Conservation (phyloP, 2,329 filamentous ascomycete species). For the Moelleriella libera region DNA sequence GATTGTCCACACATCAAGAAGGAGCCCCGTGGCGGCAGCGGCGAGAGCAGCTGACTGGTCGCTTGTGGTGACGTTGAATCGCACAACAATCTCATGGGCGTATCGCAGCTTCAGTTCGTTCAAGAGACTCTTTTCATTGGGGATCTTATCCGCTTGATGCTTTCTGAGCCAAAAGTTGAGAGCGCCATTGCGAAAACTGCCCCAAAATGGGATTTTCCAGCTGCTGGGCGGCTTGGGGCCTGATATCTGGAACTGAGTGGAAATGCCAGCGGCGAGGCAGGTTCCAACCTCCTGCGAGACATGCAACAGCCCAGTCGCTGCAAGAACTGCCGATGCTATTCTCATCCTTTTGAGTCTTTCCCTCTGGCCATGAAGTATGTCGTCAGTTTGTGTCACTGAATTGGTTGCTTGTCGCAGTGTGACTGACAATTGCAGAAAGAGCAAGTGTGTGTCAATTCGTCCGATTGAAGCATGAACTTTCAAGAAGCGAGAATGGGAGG, state of each 20-base stretch:
- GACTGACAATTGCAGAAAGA: background rate
- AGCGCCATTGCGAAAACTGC: slow-evolving; percentile 33
- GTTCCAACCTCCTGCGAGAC: background rate
- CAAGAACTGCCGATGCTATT: background rate
- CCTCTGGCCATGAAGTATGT: background rate
- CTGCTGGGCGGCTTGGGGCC: slow-evolving; percentile 6
- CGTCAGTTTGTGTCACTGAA: background rate
- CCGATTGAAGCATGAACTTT: too few species aligned
- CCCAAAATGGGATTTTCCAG: slow-evolving; percentile 30
- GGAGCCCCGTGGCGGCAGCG: slow-evolving; percentile 59
- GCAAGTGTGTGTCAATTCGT: too few species aligned
- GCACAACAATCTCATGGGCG: slow-evolving; percentile 70
- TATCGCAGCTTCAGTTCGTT: slow-evolving; percentile 37
- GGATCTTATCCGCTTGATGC: slow-evolving; percentile 17
- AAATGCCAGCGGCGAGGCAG: background rate
- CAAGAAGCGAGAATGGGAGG: too few species aligned
- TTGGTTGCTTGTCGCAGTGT: background rate
- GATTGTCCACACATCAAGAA: slow-evolving; percentile 85
- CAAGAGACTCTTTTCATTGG: slow-evolving; percentile 10
- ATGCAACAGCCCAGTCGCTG: background rate
- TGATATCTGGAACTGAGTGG: background rate
- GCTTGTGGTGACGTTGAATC: slow-evolving; percentile 63
- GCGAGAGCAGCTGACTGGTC: slow-evolving; percentile 57
- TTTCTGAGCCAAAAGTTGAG: slow-evolving; percentile 36
- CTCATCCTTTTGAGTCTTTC: background rate